Evolutionary conservation across 805 yeast species (phyloP).

Genomic region (Metschnikowia kofuensis): DNA sequence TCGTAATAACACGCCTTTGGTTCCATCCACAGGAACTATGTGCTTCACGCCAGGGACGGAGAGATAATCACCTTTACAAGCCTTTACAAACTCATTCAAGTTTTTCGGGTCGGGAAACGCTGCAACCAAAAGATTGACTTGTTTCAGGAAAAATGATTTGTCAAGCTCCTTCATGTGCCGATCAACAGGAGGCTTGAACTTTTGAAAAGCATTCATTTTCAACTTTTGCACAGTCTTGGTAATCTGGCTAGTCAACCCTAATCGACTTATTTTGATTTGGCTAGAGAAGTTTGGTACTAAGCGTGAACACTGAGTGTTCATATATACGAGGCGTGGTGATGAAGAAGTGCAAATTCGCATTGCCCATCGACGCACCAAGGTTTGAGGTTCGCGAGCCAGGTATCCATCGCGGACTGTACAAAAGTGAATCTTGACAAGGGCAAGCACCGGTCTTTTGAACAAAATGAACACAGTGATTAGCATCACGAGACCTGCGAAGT

Average conservation of each 20-base stretch:
- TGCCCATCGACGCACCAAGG: background rate
- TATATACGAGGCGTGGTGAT: background rate
- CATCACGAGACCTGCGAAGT: slow-evolving; percentile 30
- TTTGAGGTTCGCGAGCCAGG: background rate
- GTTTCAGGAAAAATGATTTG: slow-evolving; percentile 55
- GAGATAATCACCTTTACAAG: slow-evolving; percentile 57
- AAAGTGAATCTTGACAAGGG: background rate
- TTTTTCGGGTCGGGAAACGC: slow-evolving; percentile 62
- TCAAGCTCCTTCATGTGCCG: slow-evolving; percentile 66
- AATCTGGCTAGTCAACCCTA: slow-evolving; percentile 9
- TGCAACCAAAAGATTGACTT: slow-evolving; percentile 65
- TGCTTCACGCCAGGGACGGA: slow-evolving; percentile 69
- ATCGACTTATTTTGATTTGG: background rate
- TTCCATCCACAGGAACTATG: slow-evolving; percentile 44
- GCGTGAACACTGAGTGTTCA: background rate
- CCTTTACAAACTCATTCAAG: slow-evolving; percentile 61
- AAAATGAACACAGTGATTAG: slow-evolving; percentile 27
- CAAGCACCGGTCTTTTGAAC: background rate
- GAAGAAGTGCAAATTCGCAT: background rate
- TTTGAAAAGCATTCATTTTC: slow-evolving; percentile 22
- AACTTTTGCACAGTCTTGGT: slow-evolving; percentile 27
- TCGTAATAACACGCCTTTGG: slow-evolving; percentile 59
- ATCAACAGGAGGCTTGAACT: slow-evolving; percentile 63
- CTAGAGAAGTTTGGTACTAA: background rate
- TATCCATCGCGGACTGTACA: slow-evolving; percentile 16